Percentiles rank a stretch among this genome's conserved stretches.
Evolutionary conservation across 1,284 basidiomycete species (phyloP).

Genomic region (Rhodotorula sp.): DNA sequence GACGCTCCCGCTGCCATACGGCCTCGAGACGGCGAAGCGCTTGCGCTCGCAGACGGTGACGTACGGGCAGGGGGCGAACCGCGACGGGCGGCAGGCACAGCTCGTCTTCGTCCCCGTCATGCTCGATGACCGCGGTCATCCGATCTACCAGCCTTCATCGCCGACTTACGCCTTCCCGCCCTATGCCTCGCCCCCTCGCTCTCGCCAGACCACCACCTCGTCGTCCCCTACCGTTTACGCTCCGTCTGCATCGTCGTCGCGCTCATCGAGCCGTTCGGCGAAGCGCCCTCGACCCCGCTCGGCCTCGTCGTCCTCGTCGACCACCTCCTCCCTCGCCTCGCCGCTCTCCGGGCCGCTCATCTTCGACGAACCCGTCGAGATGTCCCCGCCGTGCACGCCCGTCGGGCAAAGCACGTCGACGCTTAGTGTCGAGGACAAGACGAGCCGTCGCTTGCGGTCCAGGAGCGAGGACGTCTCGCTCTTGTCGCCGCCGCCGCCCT

Average conservation of each 20-base stretch:
- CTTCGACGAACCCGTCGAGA: constrained; percentile 13
- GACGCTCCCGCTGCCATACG: constrained; percentile 12
- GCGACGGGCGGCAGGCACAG: not conserved
- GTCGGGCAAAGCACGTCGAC: not conserved
- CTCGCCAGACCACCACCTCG: not conserved
- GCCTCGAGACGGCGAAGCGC: not conserved
- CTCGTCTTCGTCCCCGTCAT: constrained; percentile 33
- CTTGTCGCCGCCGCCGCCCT: not conserved
- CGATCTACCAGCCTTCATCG: constrained; percentile 15
- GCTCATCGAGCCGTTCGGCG: constrained; percentile 3
- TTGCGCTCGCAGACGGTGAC: constrained; percentile 6
- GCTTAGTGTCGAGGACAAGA: not conserved
- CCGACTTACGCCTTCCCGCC: constrained; percentile 12
- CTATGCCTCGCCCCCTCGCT: not conserved
- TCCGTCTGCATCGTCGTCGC: not conserved
- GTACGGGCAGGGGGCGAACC: not conserved
- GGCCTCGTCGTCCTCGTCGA: not conserved
- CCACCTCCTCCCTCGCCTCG: not conserved
- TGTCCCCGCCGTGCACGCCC: not conserved
- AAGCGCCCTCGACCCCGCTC: not conserved
- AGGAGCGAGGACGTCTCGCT: constrained; percentile 3
- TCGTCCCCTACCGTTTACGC: not conserved
- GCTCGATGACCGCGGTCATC: constrained; percentile 24
- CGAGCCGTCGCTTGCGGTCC: not conserved
- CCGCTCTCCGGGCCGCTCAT: not conserved